Evolutionary conservation across 352 stramenopile genomes (phyloP).

Genomic region (Pythium aquatile): DNA sequence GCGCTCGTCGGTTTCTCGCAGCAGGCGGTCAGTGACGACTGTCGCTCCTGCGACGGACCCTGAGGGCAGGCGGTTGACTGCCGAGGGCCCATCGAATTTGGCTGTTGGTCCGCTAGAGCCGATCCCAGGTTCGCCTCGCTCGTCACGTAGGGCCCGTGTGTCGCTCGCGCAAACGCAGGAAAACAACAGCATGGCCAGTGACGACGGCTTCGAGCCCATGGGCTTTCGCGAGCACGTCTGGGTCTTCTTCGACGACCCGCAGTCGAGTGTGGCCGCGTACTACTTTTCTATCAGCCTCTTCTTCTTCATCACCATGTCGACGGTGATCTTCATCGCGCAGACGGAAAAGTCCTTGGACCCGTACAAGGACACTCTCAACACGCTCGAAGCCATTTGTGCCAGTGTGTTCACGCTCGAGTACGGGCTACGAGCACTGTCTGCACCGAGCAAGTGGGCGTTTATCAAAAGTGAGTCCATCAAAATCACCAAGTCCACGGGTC

Average conservation of each 20-base stretch:
- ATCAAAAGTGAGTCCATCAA: conserved; percentile 35
- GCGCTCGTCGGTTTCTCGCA: conserved; percentile 13
- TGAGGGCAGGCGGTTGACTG: neutral
- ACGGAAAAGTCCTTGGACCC: conserved; percentile 48
- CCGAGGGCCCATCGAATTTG: neutral
- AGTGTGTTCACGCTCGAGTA: conserved; percentile 67
- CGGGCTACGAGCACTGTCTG: conserved; percentile 41
- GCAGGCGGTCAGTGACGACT: conserved; percentile 21
- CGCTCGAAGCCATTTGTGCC: conserved; percentile 51
- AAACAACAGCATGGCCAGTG: neutral
- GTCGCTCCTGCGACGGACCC: conserved; percentile 31
- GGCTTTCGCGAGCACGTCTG: conserved; percentile 33
- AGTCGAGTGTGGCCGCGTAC: conserved; percentile 57
- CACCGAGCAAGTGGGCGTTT: conserved; percentile 50
- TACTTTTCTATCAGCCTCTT: conserved; percentile 66
- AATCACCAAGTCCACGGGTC: neutral
- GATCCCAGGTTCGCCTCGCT: conserved; percentile 9
- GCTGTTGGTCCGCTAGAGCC: neutral
- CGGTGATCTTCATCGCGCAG: conserved; percentile 63
- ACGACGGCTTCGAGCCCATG: conserved; percentile 7
- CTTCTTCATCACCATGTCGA: conserved; percentile 64
- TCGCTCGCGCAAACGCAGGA: neutral
- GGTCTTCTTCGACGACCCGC: conserved; percentile 67
- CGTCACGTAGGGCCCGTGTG: neutral
- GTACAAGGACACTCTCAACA: conserved; percentile 34